Base-by-base conservation (phyloP, 208 protist species). In the Trypanosoma vivax region DNA sequence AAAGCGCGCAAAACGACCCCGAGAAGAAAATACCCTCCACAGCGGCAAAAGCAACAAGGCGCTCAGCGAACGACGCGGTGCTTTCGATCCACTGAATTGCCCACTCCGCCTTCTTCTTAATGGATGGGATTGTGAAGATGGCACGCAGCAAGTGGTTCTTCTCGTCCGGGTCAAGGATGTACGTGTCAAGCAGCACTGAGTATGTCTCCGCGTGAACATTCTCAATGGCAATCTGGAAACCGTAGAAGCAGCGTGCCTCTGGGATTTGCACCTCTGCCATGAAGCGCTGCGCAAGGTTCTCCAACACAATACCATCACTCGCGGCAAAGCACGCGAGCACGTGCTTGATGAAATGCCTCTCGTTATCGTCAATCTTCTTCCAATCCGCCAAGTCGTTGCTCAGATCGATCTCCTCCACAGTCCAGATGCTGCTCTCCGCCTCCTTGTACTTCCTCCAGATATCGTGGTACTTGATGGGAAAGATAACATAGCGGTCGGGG, bases 1-100 rank as follows among this genome's bases (percentile, higher is more conserved):
- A 99, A 39, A 99, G 96, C 18, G 96, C 78, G 68, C 97, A 99
- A 83, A 99, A 99, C 23, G 83, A 96, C 34, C 97, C 97, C 37
- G 83, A 96, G 79, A 99, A 99, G 87, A 99, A 99, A 65, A 99
- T 99, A 69, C 98, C 98, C 72, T 99, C 98, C 13, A 99, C 97
- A 9, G 91, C 88, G 5, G 98, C 97, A 74, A 99, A 99, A 2
- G 94, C 98, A 4, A 99, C 77, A 30, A 99, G 79, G 27, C 98
- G 91, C 72, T 98, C 88, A 24, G 90, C 91, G 65, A 99, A 99
- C 48, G 87, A 91, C 16, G 54, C 59, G 0, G 24, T 30, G 58
- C 65, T 77, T 13, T 58, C 53, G 38, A 94, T 95, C 90, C 90
- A 96, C 25, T 83, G 79, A 37, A 99, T 46, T 2, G 97, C 97